Evolutionary conservation across 164 flowering plant species (phyloP), one percentile per base, ranked within the genome.

Genomic region (Cinnamomum chago): DNA sequence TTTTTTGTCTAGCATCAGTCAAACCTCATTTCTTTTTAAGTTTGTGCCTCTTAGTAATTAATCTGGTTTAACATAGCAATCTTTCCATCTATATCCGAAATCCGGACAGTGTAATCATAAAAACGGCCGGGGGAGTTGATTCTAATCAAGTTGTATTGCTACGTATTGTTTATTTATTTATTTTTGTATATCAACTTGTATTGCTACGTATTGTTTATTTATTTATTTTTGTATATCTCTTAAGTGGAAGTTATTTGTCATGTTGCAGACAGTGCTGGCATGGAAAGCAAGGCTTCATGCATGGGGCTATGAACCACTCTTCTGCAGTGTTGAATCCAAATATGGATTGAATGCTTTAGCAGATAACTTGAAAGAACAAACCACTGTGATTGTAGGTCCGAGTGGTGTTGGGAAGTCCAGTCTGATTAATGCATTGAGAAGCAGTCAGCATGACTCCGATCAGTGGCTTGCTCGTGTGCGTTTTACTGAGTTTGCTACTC

Each of bases 401-500:
- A 96, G 99, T 84, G 99, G 99, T 65, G 99, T 96, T 79, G 99
- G 98, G 68, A 96, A 96, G 79, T 96, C 99, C 60, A 96, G 99
- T 76, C 77, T 96, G 81, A 96, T 96, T 62, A 96, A 94, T 86
- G 95, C 89, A 68, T 79, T 96, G 79, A 90, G 99, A 86, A 86
- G 84, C 82, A 83, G 76, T 25, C 74, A 78, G 25, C 76, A 25
- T 66, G 62, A 58, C 73, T 23, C 71, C 55, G 83, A 77, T 74
- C 35, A 67, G 10, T 67, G 69, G 69, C 69, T 67, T 67, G 69
- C 28, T 28, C 69, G 33, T 15, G 50, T 67, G 69, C 33, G 69
- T 67, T 5, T 28, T 5, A 14, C n/a, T 3, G 60, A 55, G 60
- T 55, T 55, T 3, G 5, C 20, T 15, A 55, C 60, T 55, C 60